Evolutionary conservation across 164 flowering plant genomes (phyloP), one percentile per base, ranked within the genome.

Genomic region (Nymphaea colorata): DNA sequence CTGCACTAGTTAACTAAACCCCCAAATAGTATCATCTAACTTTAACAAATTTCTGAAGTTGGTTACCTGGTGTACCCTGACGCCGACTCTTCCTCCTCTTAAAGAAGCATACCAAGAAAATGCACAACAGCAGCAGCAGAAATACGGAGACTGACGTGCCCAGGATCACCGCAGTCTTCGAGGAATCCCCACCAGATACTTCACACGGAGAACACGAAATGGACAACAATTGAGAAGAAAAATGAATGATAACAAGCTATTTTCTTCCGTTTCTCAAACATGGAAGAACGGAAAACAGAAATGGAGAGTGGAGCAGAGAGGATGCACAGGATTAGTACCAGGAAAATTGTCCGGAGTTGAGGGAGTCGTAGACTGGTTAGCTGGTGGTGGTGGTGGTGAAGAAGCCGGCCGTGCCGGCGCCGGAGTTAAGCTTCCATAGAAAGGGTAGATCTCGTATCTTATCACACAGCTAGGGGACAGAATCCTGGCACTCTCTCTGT

Each of bases 401-500:
- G 43, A 4, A 42, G 4, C n/a, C 62, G 64, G 64, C 11, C 14
- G 68, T 0, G 44, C 43, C 44, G 1, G 43, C 66, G 42, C 15
- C 41, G 66, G 2, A 25, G 2, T 4, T 4, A 4, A 42, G 2
- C 41, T 42, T 42, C 43, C 44, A 44, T 6, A 53, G 64, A 79
- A 74, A 3, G 65, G 63, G 64, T 66, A 66, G 0, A 59, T 2
- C 61, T 77, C 81, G 62, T 65, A 77, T 60, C 76, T 71, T 3
- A 79, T 3, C 42, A 14, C 60, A 62, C 83, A 80, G 43, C 77
- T 79, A 3, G 66, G 67, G 15, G 43, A 15, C 16, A 77, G 4
- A 69, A 80, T 51, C 18, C 68, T 42, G 6, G 65, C 83, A 2
- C 80, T 76, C 59, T 17, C 4, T 17, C 42, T 59, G 17, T 70